These are phyloP conservation scores for Passiflora organensis DNA, from an alignment of 345 rosid species.

Conservation along the genomic window DNA sequence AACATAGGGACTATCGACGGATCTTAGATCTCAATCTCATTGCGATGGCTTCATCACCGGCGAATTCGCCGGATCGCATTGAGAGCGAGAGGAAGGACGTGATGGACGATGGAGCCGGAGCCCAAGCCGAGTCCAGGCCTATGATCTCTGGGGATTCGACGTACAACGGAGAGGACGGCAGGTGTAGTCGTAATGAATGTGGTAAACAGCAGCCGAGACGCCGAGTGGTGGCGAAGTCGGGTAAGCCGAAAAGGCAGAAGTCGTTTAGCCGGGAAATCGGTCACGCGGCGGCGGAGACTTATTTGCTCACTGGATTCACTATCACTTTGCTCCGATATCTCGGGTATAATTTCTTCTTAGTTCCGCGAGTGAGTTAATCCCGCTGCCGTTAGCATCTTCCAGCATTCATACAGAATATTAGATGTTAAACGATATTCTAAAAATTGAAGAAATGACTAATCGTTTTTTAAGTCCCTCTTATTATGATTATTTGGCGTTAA, in stretches of 20 bases:
- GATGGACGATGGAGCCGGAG: no score
- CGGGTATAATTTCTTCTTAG: conserved; percentile 15
- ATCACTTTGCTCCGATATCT: conserved; percentile 27
- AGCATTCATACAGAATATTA: neutral
- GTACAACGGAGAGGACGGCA: no score
- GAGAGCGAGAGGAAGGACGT: no score
- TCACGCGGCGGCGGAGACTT: conserved; percentile 28
- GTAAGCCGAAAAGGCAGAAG: conserved; percentile 9
- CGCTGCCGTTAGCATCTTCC: neutral
- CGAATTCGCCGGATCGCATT: no score
- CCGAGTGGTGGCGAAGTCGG: conserved; percentile 10
- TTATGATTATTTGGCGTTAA: no score
- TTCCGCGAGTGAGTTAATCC: neutral
- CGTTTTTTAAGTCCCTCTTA: no score
- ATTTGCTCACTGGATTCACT: conserved; percentile 23
- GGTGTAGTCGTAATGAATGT: neutral
- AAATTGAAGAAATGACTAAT: neutral
- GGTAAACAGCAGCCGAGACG: conserved; percentile 14
- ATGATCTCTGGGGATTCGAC: no score
- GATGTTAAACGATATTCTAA: neutral
- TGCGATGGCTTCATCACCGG: no score
- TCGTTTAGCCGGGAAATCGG: conserved; percentile 25
- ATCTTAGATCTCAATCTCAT: no score
- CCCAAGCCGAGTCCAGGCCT: no score
- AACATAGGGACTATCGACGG: no score